phyloP scores from a whole-genome alignment of 768 basidiomycete species.

The Leccinum incarnatum region DNA sequence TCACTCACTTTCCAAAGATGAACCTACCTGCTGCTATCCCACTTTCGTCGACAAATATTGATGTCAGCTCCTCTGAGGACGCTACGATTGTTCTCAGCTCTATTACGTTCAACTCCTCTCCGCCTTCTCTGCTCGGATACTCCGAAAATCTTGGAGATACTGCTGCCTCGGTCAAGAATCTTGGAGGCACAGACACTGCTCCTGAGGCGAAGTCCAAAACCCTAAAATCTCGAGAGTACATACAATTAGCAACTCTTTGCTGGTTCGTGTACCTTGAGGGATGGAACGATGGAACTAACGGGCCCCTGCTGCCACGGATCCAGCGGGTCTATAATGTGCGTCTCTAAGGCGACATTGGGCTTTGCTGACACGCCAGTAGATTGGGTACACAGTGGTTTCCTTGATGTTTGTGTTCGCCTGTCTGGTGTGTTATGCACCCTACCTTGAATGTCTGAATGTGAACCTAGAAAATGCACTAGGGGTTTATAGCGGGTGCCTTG shows the following conservation, averaged over 20 bases:
- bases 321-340: conserved; percentile 53
- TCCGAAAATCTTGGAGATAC: conserved; percentile 3
- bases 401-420: conserved; percentile 53
- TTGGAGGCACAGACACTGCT: background rate
- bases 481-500: conserved; percentile 44
- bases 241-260: conserved; percentile 57
- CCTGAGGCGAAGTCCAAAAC: conserved; percentile 4
- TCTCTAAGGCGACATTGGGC: background rate
- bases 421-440: conserved; percentile 31
- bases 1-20: conserved; percentile 4
- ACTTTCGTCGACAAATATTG: background rate
- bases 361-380: conserved; percentile 29
- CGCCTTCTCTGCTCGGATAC: conserved; percentile 3
- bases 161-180: background rate
- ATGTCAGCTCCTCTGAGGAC: background rate
- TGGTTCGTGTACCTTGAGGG: conserved; percentile 61
- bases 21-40: background rate
- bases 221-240: conserved; percentile 16
- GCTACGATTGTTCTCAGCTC: conserved; percentile 1
- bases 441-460: conserved; percentile 9
- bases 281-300: conserved; percentile 77
- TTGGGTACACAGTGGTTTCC: conserved; percentile 52
- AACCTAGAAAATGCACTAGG: conserved; percentile 25
- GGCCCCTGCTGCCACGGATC: conserved; percentile 72
- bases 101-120: conserved; percentile 1